A percentile compares a stretch with the other conserved stretches of the same genome.
These are phyloP conservation scores for Aeschynomene evenia DNA, from an alignment of 306 rosid species.

Conservation along the genomic window DNA sequence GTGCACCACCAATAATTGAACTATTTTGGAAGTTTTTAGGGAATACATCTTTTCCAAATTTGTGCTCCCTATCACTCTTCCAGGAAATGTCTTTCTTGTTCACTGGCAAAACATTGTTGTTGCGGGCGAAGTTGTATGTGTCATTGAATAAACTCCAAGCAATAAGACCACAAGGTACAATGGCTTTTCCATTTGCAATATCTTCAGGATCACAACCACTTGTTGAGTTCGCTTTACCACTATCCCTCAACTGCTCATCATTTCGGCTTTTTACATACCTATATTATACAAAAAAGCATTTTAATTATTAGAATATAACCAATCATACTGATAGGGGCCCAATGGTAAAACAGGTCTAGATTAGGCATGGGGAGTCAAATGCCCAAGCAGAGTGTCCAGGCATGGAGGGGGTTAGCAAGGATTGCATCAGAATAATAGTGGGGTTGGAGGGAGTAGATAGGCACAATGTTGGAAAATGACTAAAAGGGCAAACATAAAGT, in stretches of 20 bases:
- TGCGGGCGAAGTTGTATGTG: constrained; percentile 64
- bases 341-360: too few relatives aligned
- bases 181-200: constrained; percentile 29
- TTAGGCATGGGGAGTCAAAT: too few relatives aligned
- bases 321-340: neutral
- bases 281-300: constrained; percentile 3
- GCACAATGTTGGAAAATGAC: too few relatives aligned
- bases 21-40: constrained; percentile 87
- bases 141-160: constrained; percentile 99
- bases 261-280: constrained; percentile 97
- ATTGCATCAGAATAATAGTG: too few relatives aligned
- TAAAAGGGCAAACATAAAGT: too few relatives aligned
- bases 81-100: constrained; percentile 81
- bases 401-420: too few relatives aligned
- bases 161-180: constrained; percentile 94
- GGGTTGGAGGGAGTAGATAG: too few relatives aligned
- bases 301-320: constrained; percentile 2
- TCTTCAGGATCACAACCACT: constrained; percentile 73
- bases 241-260: constrained; percentile 69
- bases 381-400: too few relatives aligned
- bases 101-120: constrained; percentile 35
- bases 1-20: constrained; percentile 59
- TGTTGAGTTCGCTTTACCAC: constrained; percentile 11
- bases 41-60: constrained; percentile 80
- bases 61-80: constrained; percentile 92